These are phyloP conservation scores for Gnetum montanum DNA, from an alignment of 75 land plant genomes.

Conservation along the genomic window DNA sequence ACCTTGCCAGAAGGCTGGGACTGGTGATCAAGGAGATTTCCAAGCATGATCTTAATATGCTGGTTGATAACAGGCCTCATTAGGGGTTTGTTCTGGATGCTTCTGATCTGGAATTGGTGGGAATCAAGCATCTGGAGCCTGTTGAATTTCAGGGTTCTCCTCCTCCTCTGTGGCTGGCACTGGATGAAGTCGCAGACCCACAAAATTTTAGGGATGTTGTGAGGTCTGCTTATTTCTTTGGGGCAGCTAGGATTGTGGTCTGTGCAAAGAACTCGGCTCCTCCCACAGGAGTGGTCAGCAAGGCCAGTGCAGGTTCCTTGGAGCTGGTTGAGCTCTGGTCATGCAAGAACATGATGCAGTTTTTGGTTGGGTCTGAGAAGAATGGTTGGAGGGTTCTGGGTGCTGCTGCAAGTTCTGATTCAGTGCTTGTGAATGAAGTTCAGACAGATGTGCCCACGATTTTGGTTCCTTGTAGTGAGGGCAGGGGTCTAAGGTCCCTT, in stretches of 20 bases:
- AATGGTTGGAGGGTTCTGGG: constrained; percentile 98
- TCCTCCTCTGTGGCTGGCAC: constrained; percentile 69
- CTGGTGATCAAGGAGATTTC: constrained; percentile 42
- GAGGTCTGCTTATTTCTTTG: constrained; percentile 88
- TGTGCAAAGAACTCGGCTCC: constrained; percentile 99
- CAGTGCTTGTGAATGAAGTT: constrained; percentile 52
- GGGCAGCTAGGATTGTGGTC: constrained; percentile 73
- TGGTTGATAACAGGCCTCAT: constrained; percentile 86
- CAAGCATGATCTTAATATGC: constrained; percentile 94
- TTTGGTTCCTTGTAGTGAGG: constrained; percentile 91
- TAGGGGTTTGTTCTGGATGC: constrained; percentile 94
- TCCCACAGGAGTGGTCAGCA: constrained; percentile 94
- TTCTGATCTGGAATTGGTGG: constrained; percentile 78
- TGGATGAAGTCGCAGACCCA: constrained; percentile 96
- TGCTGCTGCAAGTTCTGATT: constrained; percentile 46
- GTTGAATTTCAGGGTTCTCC: constrained; percentile 30
- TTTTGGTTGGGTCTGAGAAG: constrained; percentile 50
- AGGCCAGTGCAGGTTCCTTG: constrained; percentile 97
- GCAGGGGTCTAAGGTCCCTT: constrained; percentile 80
- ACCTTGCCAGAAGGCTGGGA: constrained; percentile 51
- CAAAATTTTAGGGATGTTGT: constrained; percentile 92
- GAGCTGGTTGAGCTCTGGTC: constrained; percentile 78
- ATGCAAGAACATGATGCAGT: constrained; percentile 95
- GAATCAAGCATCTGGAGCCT: constrained; percentile 44
- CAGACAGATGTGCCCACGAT: constrained; percentile 64